Evolutionary conservation across 148 eudicot species (phyloP), one percentile per base, ranked within the genome.

Genomic region (Arbutus unedo): DNA sequence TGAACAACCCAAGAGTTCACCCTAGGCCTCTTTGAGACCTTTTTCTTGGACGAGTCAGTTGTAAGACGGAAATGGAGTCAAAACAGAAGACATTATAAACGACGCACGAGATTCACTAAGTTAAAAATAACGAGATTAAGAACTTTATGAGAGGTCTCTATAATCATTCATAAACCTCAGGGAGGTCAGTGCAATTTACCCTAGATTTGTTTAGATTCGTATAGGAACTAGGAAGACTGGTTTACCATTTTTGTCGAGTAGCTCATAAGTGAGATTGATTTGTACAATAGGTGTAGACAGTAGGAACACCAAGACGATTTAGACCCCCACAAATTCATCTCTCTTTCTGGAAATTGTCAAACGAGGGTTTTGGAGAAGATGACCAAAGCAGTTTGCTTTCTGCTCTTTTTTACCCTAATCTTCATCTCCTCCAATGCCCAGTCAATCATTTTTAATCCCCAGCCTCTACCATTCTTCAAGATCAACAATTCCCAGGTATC

Each of bases 401-500:
- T 77, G 44, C 0, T 79, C 25, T n/a, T 84, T 47, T 19, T 80
- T 43, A 71, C 62, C 72, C 79, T 84, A 4, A 3, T 85, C 15
- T 76, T 72, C 68, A 16, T n/a, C 60, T 23, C 59, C 77, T 45
- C 86, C 9, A 44, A 79, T 72, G 83, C 85, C 48, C 56, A 78
- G 85, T 81, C 89, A 1, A 85, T 82, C 41, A 13, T 80, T 31
- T 45, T 76, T 21, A 66, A 55, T 50, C 89, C 89, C 4, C 79
- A 74, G 54, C 77, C 85, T 67, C 74, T 44, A 0, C 19, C 84
- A 6, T 54, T 83, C 81, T 57, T 89, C 83, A 85, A 81, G 10
- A 85, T 87, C 87, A 89, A 89, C 87, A 60, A 78, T 47, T 87
- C 89, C 74, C 86, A 87, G 89, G 87, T 84, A 19, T 31, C 4